Evolutionary conservation across 2,329 filamentous ascomycete genomes (phyloP).

Genomic region (Peltaster fructicola): DNA sequence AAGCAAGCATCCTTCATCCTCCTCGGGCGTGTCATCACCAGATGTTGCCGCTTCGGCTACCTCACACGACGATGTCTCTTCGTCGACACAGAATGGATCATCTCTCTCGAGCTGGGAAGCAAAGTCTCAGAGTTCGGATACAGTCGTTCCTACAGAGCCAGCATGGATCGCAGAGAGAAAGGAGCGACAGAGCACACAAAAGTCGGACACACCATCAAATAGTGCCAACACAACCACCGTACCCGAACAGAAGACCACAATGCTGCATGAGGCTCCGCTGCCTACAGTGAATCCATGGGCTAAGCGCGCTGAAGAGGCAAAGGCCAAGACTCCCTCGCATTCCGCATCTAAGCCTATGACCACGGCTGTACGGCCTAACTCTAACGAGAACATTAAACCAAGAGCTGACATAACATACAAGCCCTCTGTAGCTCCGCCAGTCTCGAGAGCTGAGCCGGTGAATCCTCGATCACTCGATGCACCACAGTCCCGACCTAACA

Average conservation of each 20-base stretch:
- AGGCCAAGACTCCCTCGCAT: constrained; percentile 38
- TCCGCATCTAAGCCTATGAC: constrained; percentile 5
- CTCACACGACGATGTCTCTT: constrained; percentile 44
- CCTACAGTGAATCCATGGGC: constrained; percentile 81
- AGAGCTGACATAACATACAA: not conserved
- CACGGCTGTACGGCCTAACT: constrained; percentile 28
- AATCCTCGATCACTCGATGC: no score
- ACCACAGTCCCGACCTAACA: no score
- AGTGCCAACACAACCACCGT: constrained; percentile 25
- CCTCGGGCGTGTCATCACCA: constrained; percentile 30
- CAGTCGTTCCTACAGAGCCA: constrained; percentile 15
- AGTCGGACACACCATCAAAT: constrained; percentile 12
- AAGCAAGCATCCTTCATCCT: constrained; percentile 11
- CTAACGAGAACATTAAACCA: constrained; percentile 4
- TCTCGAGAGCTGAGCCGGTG: no score
- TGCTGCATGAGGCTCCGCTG: constrained; percentile 63
- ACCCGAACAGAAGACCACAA: constrained; percentile 35
- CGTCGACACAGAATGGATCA: constrained; percentile 40
- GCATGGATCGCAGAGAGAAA: constrained; percentile 39
- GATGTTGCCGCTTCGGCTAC: constrained; percentile 36
- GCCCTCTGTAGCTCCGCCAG: not conserved
- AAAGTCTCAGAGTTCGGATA: constrained; percentile 44
- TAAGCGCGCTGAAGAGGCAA: constrained; percentile 51
- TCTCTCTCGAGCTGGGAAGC: constrained; percentile 52
- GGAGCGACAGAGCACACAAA: constrained; percentile 15